phyloP scores from a whole-genome alignment of 495 filamentous ascomycete genomes.

The Staphylotrichum longicolle region DNA sequence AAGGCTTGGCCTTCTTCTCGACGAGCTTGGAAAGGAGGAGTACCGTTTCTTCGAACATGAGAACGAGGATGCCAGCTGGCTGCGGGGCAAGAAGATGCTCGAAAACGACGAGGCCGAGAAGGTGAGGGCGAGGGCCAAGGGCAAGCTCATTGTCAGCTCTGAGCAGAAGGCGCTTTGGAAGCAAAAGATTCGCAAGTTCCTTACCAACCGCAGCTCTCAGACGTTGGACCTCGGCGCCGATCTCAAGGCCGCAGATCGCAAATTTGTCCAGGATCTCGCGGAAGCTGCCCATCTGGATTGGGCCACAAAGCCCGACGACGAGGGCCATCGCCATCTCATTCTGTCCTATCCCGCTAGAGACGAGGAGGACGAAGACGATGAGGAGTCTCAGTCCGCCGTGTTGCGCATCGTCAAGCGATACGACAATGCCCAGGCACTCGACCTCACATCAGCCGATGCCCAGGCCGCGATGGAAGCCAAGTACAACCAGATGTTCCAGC shows the following conservation, averaged over 20 bases:
- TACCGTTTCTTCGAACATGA: constrained; percentile 89
- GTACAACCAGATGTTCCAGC: constrained; percentile 81
- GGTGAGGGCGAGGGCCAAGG: constrained; percentile 53
- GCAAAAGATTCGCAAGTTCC: constrained; percentile 71
- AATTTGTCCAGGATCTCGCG: constrained; percentile 86
- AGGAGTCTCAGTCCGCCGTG: constrained; percentile 80
- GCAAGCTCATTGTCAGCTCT: constrained; percentile 71
- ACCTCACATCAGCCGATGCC: constrained; percentile 74
- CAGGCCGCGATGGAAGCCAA: constrained; percentile 72
- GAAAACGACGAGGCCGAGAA: constrained; percentile 52
- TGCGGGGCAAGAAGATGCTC: constrained; percentile 74
- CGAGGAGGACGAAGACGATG: constrained; percentile 69
- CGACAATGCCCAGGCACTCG: constrained; percentile 81
- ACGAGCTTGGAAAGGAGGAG: constrained; percentile 78
- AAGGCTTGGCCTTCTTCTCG: constrained; percentile 72
- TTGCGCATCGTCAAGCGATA: constrained; percentile 82
- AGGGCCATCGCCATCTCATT: constrained; percentile 75
- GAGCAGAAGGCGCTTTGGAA: constrained; percentile 79
- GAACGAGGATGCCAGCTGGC: constrained; percentile 83
- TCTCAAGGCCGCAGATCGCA: constrained; percentile 81
- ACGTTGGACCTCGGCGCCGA: constrained; percentile 69
- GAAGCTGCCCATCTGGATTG: constrained; percentile 77
- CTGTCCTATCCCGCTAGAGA: constrained; percentile 57
- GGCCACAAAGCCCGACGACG: constrained; percentile 73
- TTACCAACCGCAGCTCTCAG: constrained; percentile 55